Conservation (phyloP, 1,284 basidiomycete genomes). For the Heliocybe sulcata region DNA sequence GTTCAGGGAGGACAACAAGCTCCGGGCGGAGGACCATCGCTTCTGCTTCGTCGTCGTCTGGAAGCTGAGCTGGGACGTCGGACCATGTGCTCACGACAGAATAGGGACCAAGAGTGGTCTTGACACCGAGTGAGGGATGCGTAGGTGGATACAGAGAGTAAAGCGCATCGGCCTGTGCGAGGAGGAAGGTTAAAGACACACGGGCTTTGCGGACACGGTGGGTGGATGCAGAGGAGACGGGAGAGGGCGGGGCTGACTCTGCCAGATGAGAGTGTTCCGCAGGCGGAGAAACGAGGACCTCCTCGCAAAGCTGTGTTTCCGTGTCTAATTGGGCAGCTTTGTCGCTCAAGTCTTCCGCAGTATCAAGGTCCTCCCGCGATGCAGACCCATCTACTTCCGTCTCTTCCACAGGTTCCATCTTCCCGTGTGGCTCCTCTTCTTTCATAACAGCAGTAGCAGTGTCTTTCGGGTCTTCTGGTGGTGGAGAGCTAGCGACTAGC, state of each 20-base stretch:
- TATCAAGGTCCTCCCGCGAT: neutral
- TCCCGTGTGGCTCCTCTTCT: neutral
- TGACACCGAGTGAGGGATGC: slow-evolving; percentile 38
- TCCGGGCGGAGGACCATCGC: slow-evolving; percentile 47
- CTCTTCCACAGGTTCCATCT: neutral
- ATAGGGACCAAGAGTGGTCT: slow-evolving; percentile 64
- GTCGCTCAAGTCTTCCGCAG: neutral
- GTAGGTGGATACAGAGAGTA: slow-evolving; percentile 35
- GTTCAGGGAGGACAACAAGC: slow-evolving; percentile 43
- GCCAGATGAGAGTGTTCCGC: neutral
- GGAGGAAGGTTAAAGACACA: slow-evolving; percentile 31
- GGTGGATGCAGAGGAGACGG: slow-evolving; percentile 10
- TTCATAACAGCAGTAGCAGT: neutral
- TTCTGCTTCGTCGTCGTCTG: slow-evolving; percentile 53
- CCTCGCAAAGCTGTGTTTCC: too few species aligned
- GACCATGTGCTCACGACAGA: slow-evolving; percentile 56
- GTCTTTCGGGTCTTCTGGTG: neutral
- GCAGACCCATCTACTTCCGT: neutral
- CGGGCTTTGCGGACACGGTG: slow-evolving; percentile 16
- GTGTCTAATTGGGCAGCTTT: too few species aligned
- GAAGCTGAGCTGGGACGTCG: slow-evolving; percentile 29
- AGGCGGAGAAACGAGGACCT: neutral
- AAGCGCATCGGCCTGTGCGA: slow-evolving; percentile 37
- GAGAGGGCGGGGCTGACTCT: slow-evolving; percentile 5
- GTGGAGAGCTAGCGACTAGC: neutral